A percentile compares a stretch with the other conserved stretches of the same genome.
These are phyloP conservation scores for Nematocida parisii DNA, from an alignment of 371 early-diverging fungal genomes.

Conservation along the genomic window DNA sequence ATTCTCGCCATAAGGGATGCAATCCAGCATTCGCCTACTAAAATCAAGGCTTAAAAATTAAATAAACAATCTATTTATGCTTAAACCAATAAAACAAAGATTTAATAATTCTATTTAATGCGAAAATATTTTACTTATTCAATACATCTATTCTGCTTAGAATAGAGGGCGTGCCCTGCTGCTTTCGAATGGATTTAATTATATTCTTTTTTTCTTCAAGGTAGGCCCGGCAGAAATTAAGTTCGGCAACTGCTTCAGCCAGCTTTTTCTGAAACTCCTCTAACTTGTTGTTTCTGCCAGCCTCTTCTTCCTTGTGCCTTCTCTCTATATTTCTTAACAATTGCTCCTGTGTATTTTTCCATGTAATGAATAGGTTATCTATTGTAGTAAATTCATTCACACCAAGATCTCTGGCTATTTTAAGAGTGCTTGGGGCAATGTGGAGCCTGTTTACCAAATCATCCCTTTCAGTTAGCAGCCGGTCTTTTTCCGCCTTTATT, in stretches of 20 bases:
- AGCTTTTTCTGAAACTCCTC: conserved; percentile 55
- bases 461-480: not conserved
- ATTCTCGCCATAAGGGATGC: too few species aligned
- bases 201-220: conserved; percentile 52
- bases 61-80: too few species aligned
- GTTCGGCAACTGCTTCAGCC: conserved; percentile 35
- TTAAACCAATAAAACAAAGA: too few species aligned
- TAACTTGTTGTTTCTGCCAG: conserved; percentile 23
- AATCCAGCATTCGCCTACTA: too few species aligned
- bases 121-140: conserved; percentile 18
- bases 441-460: conserved; percentile 15
- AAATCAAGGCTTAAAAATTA: too few species aligned
- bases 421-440: conserved; percentile 13
- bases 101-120: too few species aligned
- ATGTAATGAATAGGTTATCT: conserved; percentile 33
- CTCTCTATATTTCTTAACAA: not conserved
- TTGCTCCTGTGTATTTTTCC: conserved; percentile 3
- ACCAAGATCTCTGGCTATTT: conserved; percentile 35
- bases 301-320: conserved; percentile 11
- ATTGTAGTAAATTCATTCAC: conserved; percentile 46
- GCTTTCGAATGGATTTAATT: conserved; percentile 49
- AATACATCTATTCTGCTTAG: conserved; percentile 45
- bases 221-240: conserved; percentile 31
- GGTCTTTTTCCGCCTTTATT: conserved; percentile 2
- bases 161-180: not conserved